phyloP scores from a whole-genome alignment of 2,329 filamentous ascomycete species.

The Akanthomyces muscarius region DNA sequence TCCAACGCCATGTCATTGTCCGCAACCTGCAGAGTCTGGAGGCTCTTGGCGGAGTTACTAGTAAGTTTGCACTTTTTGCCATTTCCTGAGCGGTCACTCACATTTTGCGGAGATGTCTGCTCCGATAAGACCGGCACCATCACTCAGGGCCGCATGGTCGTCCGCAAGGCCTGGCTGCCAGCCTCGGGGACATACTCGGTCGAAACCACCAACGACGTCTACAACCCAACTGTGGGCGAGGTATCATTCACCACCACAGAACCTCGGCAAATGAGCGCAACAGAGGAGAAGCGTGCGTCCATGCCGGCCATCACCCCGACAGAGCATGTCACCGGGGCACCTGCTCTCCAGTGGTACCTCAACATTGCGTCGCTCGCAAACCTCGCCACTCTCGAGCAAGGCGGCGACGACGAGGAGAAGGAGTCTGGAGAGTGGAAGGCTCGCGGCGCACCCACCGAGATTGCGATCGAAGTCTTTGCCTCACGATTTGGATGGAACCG shows the following conservation, averaged over 20 bases:
- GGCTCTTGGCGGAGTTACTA: slow-evolving; percentile 46
- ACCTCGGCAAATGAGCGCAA: slow-evolving; percentile 18
- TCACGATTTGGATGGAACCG: slow-evolving; percentile 46
- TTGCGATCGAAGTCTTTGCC: slow-evolving; percentile 55
- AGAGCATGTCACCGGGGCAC: slow-evolving; percentile 33
- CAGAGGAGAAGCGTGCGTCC: slow-evolving; percentile 19
- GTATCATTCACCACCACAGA: slow-evolving; percentile 20
- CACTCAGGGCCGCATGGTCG: slow-evolving; percentile 30
- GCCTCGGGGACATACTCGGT: slow-evolving; percentile 32
- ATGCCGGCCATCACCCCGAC: slow-evolving; percentile 29
- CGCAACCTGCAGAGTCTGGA: slow-evolving; percentile 45
- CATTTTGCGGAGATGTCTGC: slow-evolving; percentile 24
- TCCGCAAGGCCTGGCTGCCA: slow-evolving; percentile 31
- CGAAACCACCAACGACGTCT: slow-evolving; percentile 28
- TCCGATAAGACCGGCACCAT: slow-evolving; percentile 35
- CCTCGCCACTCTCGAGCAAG: slow-evolving; percentile 53
- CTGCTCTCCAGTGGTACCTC: slow-evolving; percentile 47
- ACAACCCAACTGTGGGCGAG: slow-evolving; percentile 26
- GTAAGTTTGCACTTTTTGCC: slow-evolving; percentile 31
- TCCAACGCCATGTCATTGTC: slow-evolving; percentile 44
- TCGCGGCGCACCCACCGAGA: slow-evolving; percentile 50
- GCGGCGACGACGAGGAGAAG: slow-evolving; percentile 22
- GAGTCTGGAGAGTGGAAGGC: slow-evolving; percentile 36
- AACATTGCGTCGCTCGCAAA: slow-evolving; percentile 58
- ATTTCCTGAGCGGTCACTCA: background rate